Evolutionary conservation across 305 asterid genomes (phyloP).

Genomic region (Fraxinus baroniana): DNA sequence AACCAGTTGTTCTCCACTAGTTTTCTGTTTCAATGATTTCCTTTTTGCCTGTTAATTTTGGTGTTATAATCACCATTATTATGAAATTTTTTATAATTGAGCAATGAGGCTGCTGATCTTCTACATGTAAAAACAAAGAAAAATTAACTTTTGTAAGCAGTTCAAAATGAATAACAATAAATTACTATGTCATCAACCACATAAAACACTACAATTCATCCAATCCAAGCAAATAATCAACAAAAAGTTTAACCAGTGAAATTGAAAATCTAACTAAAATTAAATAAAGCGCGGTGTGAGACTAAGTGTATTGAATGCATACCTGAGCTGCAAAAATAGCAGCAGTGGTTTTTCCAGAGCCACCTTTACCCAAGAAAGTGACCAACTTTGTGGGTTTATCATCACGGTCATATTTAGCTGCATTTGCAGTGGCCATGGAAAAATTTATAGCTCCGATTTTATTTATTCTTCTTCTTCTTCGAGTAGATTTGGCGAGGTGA

Average conservation of each 20-base stretch:
- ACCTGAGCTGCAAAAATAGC: conserved; percentile 96
- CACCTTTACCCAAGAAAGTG: conserved; percentile 85
- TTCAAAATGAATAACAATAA: not conserved
- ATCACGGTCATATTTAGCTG: conserved; percentile 34
- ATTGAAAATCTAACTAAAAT: not conserved
- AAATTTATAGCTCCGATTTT: conserved; percentile 32
- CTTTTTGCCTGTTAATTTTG: not conserved
- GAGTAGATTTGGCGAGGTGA: conserved; percentile 24
- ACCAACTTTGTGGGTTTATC: conserved; percentile 59
- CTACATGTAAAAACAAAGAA: not conserved
- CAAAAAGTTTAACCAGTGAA: not conserved
- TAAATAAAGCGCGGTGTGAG: not conserved
- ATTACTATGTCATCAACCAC: not conserved
- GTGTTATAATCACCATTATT: not conserved
- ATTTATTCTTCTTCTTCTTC: conserved; percentile 19
- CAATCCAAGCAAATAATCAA: not conserved
- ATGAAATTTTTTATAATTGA: not conserved
- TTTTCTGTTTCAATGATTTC: not conserved
- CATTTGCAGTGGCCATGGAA: conserved; percentile 38
- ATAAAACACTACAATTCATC: not conserved
- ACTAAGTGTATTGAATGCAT: not conserved
- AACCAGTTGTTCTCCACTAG: not conserved
- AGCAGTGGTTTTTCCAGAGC: conserved; percentile 79
- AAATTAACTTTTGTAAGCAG: not conserved
- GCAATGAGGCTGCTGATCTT: not conserved